A percentile compares a stretch with the other conserved stretches of the same genome.
These are phyloP conservation scores for Raffaelea deltoideospora DNA, from an alignment of 2,329 filamentous ascomycete species.

Conservation along the genomic window DNA sequence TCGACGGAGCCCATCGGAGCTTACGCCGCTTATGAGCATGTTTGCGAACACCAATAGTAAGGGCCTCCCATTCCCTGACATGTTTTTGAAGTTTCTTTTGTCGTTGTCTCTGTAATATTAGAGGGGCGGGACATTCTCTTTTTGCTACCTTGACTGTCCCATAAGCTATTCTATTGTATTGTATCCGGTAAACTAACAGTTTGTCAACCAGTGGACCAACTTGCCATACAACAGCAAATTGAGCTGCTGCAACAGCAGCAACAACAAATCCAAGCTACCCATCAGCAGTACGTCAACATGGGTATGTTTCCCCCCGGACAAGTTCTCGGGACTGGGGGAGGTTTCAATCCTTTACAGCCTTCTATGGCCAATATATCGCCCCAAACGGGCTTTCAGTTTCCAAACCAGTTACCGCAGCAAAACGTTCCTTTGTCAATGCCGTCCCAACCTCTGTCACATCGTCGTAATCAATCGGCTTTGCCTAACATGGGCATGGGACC, in stretches of 20 bases:
- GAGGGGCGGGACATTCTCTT: too few relatives aligned
- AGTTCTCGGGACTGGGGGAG: constrained; percentile 49
- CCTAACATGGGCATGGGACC: constrained; percentile 83
- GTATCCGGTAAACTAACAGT: constrained; percentile 4
- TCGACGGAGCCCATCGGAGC: constrained; percentile 88
- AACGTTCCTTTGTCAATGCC: constrained; percentile 62
- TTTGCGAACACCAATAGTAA: constrained; percentile 51
- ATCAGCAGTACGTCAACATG: constrained; percentile 97
- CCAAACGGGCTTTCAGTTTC: constrained; percentile 80
- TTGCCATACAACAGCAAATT: constrained; percentile 95
- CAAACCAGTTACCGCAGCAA: constrained; percentile 59
- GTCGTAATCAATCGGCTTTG: constrained; percentile 93
- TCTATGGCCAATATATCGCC: constrained; percentile 65
- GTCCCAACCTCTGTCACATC: constrained; percentile 70
- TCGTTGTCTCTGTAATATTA: too few relatives aligned
- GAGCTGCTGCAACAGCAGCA: constrained; percentile 95
- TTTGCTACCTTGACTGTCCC: constrained; percentile 7
- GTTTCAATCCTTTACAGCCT: constrained; percentile 65
- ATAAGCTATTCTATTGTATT: constrained; percentile 1
- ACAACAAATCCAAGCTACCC: constrained; percentile 89
- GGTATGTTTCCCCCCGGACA: constrained; percentile 84
- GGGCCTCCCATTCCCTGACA: constrained; percentile 16
- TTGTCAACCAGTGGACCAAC: constrained; percentile 65
- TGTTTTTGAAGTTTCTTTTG: neutral
- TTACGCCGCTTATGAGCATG: constrained; percentile 96